Evolutionary conservation across 2,329 filamentous ascomycete genomes (phyloP), one percentile per base, ranked within the genome.

Genomic region (Claviceps digitariae): DNA sequence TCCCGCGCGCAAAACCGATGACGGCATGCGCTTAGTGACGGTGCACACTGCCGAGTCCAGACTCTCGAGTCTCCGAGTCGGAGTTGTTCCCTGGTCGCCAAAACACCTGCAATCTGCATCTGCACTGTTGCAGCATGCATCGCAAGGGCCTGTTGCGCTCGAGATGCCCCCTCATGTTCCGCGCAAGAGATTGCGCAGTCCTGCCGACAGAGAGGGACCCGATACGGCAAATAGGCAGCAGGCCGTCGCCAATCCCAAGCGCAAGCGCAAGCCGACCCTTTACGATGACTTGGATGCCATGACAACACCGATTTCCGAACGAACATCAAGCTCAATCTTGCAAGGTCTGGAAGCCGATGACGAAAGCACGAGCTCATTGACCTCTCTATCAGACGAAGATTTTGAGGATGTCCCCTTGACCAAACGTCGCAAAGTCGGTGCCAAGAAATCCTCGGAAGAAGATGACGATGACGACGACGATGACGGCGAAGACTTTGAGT

Each of bases 91-190:
- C n/a, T n/a, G n/a, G n/a, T n/a, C n/a, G 17, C 27, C 31, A 50
- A n/a, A 25, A 12, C 21, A 27, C 15, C 45, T 29, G 21, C 54
- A 36, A n/a, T 38, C 36, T 17, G 36, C 36, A 38, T n/a, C 36
- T 38, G 36, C 36, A n/a, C 36, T 25, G 38, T 27, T 48, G 38
- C 54, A 55, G 50, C 52, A 61, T 61, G 59, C 54, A 43, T 48
- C 21, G 29, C 44, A n/a, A 46, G 13, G 34, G 46, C 29, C 31
- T 43, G 9, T 25, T 34, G 13, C 15, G 36, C 47, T 46, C 53
- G 50, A 54, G 25, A 89, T 89, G 84, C 83, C 85, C 62, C 84
- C 85, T 25, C 71, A 78, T 58, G 74, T 87, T 17, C 75, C 82
- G 49, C 81, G 82, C 60, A 90, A 89, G 69, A 78, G 83, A 56